phyloP scores from a whole-genome alignment of 306 rosid genomes.

The Coriaria nepalensis region DNA sequence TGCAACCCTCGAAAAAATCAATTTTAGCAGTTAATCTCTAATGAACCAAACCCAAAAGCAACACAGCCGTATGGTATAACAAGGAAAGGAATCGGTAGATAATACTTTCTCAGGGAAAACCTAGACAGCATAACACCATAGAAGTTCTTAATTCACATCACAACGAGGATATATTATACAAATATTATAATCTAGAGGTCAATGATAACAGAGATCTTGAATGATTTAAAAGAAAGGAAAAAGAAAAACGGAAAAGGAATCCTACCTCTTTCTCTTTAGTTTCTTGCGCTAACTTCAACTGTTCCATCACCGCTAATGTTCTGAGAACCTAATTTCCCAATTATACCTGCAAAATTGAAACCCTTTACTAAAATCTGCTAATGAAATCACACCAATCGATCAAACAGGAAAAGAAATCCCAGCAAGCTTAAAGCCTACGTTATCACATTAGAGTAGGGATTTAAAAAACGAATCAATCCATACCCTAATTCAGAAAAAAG shows the following conservation, averaged over 20 bases:
- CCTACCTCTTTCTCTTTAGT: conserved; percentile 53
- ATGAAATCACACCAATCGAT: conserved; percentile 14
- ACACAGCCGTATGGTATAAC: too few relatives aligned
- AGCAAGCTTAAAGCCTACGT: conserved; percentile 1
- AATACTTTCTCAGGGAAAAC: too few relatives aligned
- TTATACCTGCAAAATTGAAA: conserved; percentile 29
- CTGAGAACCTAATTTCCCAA: conserved; percentile 26
- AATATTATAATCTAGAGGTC: neutral
- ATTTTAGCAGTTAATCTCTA: too few relatives aligned
- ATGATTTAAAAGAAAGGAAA: conserved; percentile 18
- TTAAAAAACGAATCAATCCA: neutral
- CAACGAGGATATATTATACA: neutral
- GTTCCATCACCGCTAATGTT: conserved; percentile 42
- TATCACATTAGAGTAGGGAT: neutral
- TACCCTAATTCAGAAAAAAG: conserved; percentile 9
- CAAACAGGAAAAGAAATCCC: neutral
- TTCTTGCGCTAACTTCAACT: conserved; percentile 33
- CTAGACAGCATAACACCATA: too few relatives aligned
- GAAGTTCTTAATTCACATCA: too few relatives aligned
- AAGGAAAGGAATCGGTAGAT: too few relatives aligned
- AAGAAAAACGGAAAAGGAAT: conserved; percentile 20
- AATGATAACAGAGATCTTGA: conserved; percentile 4
- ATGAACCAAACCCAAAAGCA: too few relatives aligned
- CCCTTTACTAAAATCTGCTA: conserved; percentile 6
- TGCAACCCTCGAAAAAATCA: too few relatives aligned